Evolutionary conservation across 805 yeast genomes (phyloP), one percentile per base, ranked within the genome.

Genomic region (Cyberlindnera nakhonratchasimensis): DNA sequence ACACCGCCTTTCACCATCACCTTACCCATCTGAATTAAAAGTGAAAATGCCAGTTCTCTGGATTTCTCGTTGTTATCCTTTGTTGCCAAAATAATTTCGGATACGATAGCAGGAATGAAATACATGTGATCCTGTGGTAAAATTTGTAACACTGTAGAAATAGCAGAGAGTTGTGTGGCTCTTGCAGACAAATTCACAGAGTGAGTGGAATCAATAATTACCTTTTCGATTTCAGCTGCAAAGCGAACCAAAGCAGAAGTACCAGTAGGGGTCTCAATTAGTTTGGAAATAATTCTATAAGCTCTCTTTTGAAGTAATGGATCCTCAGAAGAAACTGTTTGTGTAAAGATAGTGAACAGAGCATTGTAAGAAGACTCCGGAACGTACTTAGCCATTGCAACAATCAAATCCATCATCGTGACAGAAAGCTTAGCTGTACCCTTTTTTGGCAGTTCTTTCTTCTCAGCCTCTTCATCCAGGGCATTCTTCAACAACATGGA

Each of bases 31-130:
- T 76, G 74, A 33, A 87, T 80, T 45, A 93, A 71, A 26, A 85
- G 74, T 33, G 77, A 74, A 61, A 82, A 93, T 1, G 97, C 82
- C 13, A 80, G 69, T 48, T 81, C 86, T 60, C 99, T 78, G 2
- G 96, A 79, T 66, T 87, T 86, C 64, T 93, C 99, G 61, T 91
- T 95, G 42, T 80, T 82, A 58, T 89, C 96, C 64, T 91, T 93
- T 6, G 97, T 90, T 22, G 88, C 80, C 54, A 93, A 70, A 42
- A 93, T 91, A 19, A 89, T 81, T 67, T 93, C 98, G 41, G 96
- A 87, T 28, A 89, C 71, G 29, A 86, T 67, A 10, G 84, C 72
- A 18, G 96, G 96, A 51, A 93, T 80, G 62, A 90, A 88, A 51
- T 77, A 75, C 53, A 88, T 67, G 49, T 84, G 82, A 17, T 73